Conservation (phyloP, 805 yeast genomes). For the Wickerhamiella bombiphila region DNA sequence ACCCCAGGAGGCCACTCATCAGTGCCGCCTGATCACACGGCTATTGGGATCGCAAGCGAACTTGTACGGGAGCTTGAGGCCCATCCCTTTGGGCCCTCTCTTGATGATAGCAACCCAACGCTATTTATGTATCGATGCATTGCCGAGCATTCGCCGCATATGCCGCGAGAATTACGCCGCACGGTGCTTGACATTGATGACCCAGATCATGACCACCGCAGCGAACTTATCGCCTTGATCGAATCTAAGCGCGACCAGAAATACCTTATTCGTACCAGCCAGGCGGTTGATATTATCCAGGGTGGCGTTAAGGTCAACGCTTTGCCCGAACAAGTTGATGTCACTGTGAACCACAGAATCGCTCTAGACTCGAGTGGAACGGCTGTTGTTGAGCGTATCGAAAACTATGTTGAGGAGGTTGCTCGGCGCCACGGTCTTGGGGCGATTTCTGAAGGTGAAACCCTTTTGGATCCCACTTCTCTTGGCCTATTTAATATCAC, state of each 20-base stretch:
- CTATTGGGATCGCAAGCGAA: conserved; percentile 59
- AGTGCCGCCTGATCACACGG: conserved; percentile 65
- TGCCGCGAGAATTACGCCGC: conserved; percentile 17
- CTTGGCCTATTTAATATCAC: conserved; percentile 32
- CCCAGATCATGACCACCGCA: background rate
- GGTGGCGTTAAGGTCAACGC: conserved; percentile 74
- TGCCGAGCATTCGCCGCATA: conserved; percentile 11
- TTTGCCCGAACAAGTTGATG: conserved; percentile 46
- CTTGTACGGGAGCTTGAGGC: conserved; percentile 43
- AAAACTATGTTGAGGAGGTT: conserved; percentile 26
- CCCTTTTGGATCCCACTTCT: conserved; percentile 18
- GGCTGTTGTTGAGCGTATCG: conserved; percentile 26
- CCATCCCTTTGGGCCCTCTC: conserved; percentile 17
- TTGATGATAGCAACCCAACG: background rate
- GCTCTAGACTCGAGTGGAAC: conserved; percentile 39
- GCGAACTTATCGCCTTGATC: conserved; percentile 5
- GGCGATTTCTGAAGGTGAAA: conserved; percentile 25
- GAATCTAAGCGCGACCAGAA: conserved; percentile 14
- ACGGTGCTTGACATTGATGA: conserved; percentile 3
- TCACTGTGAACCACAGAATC: conserved; percentile 50
- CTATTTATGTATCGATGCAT: background rate
- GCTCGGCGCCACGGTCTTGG: conserved; percentile 39
- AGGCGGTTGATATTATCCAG: conserved; percentile 47
- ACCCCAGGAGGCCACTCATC: conserved; percentile 76
- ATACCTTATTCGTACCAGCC: conserved; percentile 44